These are phyloP conservation scores for Endoconidiophora polonica DNA, from an alignment of 2,329 filamentous ascomycete species.

Conservation along the genomic window DNA sequence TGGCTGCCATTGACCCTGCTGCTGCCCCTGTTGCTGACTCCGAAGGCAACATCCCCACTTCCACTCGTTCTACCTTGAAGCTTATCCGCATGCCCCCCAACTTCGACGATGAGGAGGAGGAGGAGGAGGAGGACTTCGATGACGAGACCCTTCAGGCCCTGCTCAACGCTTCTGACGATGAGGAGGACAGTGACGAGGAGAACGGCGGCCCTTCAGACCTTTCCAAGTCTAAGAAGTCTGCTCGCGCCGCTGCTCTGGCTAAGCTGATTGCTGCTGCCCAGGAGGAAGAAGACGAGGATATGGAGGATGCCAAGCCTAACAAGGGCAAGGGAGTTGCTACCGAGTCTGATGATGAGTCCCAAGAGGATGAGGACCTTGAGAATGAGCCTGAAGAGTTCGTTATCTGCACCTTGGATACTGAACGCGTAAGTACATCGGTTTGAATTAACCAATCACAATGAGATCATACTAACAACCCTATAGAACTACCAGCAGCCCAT, in stretches of 20 bases:
- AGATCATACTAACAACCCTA: constrained; percentile 10
- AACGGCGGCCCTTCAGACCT: constrained; percentile 89
- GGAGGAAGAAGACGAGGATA: constrained; percentile 52
- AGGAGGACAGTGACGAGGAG: constrained; percentile 46
- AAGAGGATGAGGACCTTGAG: constrained; percentile 36
- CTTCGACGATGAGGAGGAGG: constrained; percentile 35
- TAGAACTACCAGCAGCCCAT: constrained; percentile 91
- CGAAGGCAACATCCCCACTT: constrained; percentile 40
- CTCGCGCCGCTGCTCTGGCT: constrained; percentile 55
- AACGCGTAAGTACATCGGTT: constrained; percentile 48
- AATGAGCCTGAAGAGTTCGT: constrained; percentile 76
- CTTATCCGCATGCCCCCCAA: constrained; percentile 58
- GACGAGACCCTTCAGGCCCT: constrained; percentile 46
- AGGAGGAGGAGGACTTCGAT: constrained; percentile 46
- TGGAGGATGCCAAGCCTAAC: constrained; percentile 51
- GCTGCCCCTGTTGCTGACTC: constrained; percentile 52
- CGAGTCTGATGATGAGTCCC: constrained; percentile 40
- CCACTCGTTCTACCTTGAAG: constrained; percentile 74
- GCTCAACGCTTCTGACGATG: constrained; percentile 36
- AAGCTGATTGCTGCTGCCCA: constrained; percentile 45
- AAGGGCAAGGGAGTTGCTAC: constrained; percentile 58
- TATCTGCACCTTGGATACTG: constrained; percentile 86
- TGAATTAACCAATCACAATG: neutral
- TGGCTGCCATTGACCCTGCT: constrained; percentile 92
- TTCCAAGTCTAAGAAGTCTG: constrained; percentile 58